Evolutionary conservation across 768 basidiomycete genomes (phyloP), one percentile per base, ranked within the genome.

Genomic region (Pleurotus pulmonarius): DNA sequence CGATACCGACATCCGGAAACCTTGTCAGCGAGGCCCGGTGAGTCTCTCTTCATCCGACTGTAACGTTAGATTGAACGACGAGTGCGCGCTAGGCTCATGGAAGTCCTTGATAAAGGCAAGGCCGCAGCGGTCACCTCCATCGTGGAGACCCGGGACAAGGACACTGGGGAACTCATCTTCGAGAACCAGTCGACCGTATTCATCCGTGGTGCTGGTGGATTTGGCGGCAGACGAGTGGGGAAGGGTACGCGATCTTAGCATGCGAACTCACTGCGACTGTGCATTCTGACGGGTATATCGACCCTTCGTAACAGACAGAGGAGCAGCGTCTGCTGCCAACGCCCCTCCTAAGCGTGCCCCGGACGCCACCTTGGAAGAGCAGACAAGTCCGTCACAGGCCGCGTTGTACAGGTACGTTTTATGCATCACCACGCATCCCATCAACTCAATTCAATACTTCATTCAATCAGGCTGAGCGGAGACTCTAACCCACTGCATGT

Each of bases 111-210:
- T 71, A 94, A 94, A 73, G 94, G 92, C 61, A 98, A 98, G 70
- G 92, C 95, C 0, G 94, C 94, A 1, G 86, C 93, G 2, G 89
- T 97, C 8, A 94, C 94, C 1, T 76, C 75, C 24, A 74, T 90
- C 22, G 83, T 89, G 3, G 82, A 89, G 61, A 96, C 94, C 2
- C 83, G 83, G 64, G 92, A 98, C 70, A 87, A 88, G 65, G 66
- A 66, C 45, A 83, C 86, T 0, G 94, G 94, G 2, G 76, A 89
- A 55, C 72, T 92, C 53, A 79, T 98, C 54, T 96, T 92, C 66
- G 94, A 97, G 73, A 97, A 92, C 70, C 91, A 95, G 68, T 83
- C 86, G 11, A 99, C 96, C 0, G 77, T 95, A 1, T 90, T 98
- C 70, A 85, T 96, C 60, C 91, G 97, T 56, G 95, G 94, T 1